Conservation (phyloP, 345 rosid species). For the Camelina laxa region DNA sequence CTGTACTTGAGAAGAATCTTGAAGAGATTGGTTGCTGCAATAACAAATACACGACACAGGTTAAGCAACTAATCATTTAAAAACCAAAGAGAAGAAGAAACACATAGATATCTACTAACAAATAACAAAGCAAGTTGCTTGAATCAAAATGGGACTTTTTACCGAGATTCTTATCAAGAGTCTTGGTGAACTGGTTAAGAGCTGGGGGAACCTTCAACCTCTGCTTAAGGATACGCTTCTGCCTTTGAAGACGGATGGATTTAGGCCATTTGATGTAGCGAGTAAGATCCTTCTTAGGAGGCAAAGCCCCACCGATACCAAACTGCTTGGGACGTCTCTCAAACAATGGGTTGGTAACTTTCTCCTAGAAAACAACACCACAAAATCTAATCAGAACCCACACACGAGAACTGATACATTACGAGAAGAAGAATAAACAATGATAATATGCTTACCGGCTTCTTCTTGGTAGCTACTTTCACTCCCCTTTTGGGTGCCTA, state of each 20-base stretch:
- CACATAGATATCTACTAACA: background rate
- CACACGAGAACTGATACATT: too few species aligned
- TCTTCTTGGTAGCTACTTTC: conserved; percentile 52
- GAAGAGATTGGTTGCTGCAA: conserved; percentile 61
- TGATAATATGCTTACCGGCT: conserved; percentile 31
- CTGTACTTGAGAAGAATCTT: conserved; percentile 68
- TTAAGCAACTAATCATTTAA: background rate
- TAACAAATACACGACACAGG: background rate
- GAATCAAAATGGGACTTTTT: background rate
- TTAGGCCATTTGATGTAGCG: conserved; percentile 81
- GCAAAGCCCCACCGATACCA: conserved; percentile 86
- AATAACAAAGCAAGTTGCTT: background rate
- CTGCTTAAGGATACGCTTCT: conserved; percentile 78
- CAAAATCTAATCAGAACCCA: background rate
- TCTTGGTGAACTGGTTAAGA: conserved; percentile 85
- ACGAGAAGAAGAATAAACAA: background rate
- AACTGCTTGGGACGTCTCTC: conserved; percentile 88
- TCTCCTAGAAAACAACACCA: conserved; percentile 50
- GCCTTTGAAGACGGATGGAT: conserved; percentile 70
- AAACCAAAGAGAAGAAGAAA: background rate
- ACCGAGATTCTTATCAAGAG: conserved; percentile 88
- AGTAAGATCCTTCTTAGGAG: conserved; percentile 83
- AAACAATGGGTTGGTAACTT: conserved; percentile 71
- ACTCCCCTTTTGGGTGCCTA: conserved; percentile 60
- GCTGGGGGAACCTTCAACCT: conserved; percentile 91